Evolutionary conservation across 2,329 filamentous ascomycete genomes (phyloP).

Genomic region (Trichoderma sp.): DNA sequence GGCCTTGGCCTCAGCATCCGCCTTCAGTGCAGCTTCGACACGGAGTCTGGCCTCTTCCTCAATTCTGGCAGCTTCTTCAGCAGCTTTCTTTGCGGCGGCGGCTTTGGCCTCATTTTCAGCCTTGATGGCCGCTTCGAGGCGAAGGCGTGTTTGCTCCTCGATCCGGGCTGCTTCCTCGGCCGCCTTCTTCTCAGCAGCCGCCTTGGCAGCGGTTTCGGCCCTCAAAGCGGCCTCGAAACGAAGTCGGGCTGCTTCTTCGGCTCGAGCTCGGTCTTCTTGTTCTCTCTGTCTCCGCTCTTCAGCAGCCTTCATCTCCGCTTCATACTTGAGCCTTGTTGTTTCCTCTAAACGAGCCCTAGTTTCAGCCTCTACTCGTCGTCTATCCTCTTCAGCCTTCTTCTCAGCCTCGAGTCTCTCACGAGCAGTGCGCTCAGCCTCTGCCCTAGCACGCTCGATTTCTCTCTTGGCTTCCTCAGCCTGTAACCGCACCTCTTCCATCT

Average conservation of each 20-base stretch:
- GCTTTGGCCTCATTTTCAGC: conserved; percentile 48
- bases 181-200: conserved; percentile 46
- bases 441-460: conserved; percentile 53
- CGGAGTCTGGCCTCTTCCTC: conserved; percentile 45
- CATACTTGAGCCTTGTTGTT: conserved; percentile 45
- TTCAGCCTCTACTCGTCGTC: conserved; percentile 43
- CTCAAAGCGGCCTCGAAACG: conserved; percentile 49
- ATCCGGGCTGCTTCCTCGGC: conserved; percentile 48
- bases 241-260: conserved; percentile 53
- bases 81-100: conserved; percentile 46
- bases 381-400: conserved; percentile 52
- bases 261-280: conserved; percentile 46
- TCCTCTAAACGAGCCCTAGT: conserved; percentile 44
- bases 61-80: conserved; percentile 49
- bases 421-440: conserved; percentile 51
- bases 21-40: conserved; percentile 45
- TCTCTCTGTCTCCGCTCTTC: conserved; percentile 49
- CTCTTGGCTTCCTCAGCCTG: conserved; percentile 52
- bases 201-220: conserved; percentile 47
- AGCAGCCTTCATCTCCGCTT: conserved; percentile 49
- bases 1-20: conserved; percentile 45
- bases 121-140: conserved; percentile 49
- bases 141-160: conserved; percentile 51
- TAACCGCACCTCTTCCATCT: conserved; percentile 47
- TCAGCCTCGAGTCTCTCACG: conserved; percentile 51